These are phyloP conservation scores for Ceratocystis albifundus DNA, from an alignment of 2,329 filamentous ascomycete genomes.

Conservation along the genomic window DNA sequence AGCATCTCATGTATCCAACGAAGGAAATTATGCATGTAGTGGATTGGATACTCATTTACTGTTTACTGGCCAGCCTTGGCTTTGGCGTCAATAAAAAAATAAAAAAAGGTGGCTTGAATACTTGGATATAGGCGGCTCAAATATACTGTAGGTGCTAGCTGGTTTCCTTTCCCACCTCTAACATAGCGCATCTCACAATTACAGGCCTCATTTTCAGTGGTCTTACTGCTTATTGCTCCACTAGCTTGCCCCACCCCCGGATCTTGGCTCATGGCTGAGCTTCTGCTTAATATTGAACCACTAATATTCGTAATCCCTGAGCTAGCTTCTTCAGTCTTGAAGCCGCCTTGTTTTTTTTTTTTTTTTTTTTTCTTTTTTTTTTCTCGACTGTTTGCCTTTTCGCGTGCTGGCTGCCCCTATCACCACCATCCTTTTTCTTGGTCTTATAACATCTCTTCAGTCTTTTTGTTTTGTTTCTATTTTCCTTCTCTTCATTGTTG, in stretches of 20 bases:
- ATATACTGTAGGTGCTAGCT: no score
- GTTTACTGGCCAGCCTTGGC: no score
- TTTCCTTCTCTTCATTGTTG: not conserved
- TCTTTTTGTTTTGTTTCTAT: not conserved
- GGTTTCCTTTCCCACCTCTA: not conserved
- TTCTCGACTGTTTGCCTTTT: not conserved
- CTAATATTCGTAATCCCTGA: not conserved
- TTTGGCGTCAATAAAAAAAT: no score
- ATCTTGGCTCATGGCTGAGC: slow-evolving; percentile 9
- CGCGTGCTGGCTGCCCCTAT: slow-evolving; percentile 16
- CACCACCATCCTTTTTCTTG: slow-evolving; percentile 7
- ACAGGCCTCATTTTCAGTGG: slow-evolving; percentile 1
- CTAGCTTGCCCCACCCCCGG: not conserved
- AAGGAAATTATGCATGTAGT: no score
- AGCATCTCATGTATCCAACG: no score
- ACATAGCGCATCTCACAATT: not conserved
- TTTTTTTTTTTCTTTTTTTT: slow-evolving; percentile 5
- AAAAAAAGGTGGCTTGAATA: no score
- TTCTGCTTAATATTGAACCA: not conserved
- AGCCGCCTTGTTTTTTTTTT: slow-evolving; percentile 1
- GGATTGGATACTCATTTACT: no score
- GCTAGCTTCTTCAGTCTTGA: not conserved
- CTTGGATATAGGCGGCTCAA: no score
- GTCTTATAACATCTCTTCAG: not conserved
- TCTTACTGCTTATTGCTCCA: not conserved